Percentiles rank a stretch among this genome's conserved stretches.
phyloP scores from a whole-genome alignment of 768 basidiomycete species.

The Austroboletus festivus region DNA sequence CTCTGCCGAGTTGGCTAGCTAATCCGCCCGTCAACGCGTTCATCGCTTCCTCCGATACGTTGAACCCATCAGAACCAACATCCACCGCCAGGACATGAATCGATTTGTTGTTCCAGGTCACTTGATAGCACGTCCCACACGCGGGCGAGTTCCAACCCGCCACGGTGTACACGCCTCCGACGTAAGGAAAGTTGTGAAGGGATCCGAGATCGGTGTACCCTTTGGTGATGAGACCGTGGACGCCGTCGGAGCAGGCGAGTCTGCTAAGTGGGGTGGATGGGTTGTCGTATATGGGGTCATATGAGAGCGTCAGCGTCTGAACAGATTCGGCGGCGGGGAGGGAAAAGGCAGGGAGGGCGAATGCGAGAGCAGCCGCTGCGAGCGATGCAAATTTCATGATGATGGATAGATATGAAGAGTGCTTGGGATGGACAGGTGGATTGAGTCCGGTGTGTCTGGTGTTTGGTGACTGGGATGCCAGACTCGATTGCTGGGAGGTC shows the following conservation, averaged over 20 bases:
- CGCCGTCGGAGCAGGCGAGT: slow-evolving; percentile 34
- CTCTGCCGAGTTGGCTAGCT: slow-evolving; percentile 45
- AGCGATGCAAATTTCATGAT: slow-evolving; percentile 27
- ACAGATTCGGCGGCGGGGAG: too few relatives aligned
- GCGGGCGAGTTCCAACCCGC: slow-evolving; percentile 26
- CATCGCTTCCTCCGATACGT: slow-evolving; percentile 50
- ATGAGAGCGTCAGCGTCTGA: slow-evolving; percentile 20
- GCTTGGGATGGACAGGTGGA: too few relatives aligned
- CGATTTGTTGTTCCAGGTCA: slow-evolving; percentile 24
- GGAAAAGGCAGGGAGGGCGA: slow-evolving; percentile 19
- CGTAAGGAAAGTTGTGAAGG: slow-evolving; percentile 30
- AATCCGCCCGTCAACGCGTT: slow-evolving; percentile 47
- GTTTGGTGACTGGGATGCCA: too few relatives aligned
- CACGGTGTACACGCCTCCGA: slow-evolving; percentile 34
- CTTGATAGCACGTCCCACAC: slow-evolving; percentile 34
- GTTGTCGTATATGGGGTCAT: slow-evolving; percentile 32
- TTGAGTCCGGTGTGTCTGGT: too few relatives aligned
- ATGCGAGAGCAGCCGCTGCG: slow-evolving; percentile 6
- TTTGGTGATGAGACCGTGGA: slow-evolving; percentile 29
- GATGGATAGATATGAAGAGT: too few relatives aligned
- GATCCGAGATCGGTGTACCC: slow-evolving; percentile 33
- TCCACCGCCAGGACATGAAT: slow-evolving; percentile 32
- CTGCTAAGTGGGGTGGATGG: slow-evolving; percentile 9
- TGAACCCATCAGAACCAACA: neutral
- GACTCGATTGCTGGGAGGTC: too few relatives aligned